Conservation (phyloP, 1,139 yeast species). For the Suzukiozyma palmioleophila region DNA sequence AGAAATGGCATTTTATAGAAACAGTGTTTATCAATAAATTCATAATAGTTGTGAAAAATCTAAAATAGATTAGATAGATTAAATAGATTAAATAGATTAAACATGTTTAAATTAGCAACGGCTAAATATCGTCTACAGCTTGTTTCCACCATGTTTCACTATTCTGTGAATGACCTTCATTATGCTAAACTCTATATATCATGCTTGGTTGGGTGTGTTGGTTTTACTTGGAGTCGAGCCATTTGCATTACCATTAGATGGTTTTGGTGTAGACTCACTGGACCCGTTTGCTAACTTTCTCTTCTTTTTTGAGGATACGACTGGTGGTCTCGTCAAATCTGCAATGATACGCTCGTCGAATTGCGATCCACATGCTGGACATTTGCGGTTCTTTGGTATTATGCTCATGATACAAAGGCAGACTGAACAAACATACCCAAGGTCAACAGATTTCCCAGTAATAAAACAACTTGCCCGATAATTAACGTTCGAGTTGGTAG, state of each 20-base stretch:
- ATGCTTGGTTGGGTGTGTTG: too few relatives aligned
- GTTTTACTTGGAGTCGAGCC: background rate
- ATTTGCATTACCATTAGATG: constrained; percentile 1
- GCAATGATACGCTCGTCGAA: constrained; percentile 46
- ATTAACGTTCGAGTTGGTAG: constrained; percentile 83
- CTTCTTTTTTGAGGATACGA: constrained; percentile 38
- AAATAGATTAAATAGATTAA: too few relatives aligned
- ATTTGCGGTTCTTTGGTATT: constrained; percentile 53
- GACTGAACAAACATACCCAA: constrained; percentile 94
- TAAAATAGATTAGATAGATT: too few relatives aligned
- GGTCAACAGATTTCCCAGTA: constrained; percentile 83
- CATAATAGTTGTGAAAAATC: too few relatives aligned
- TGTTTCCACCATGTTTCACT: background rate
- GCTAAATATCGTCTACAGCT: too few relatives aligned
- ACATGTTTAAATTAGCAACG: too few relatives aligned
- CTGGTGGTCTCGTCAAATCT: constrained; percentile 48
- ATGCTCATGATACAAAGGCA: constrained; percentile 78
- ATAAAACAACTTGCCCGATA: constrained; percentile 93
- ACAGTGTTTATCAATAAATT: too few relatives aligned
- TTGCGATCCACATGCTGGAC: constrained; percentile 51
- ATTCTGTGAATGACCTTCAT: too few relatives aligned
- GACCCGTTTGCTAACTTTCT: constrained; percentile 20
- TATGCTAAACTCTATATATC: too few relatives aligned
- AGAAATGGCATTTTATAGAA: constrained; percentile 1
- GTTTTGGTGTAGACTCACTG: constrained; percentile 1